Percentiles rank a stretch among this genome's conserved stretches.
Evolutionary conservation across 345 rosid genomes (phyloP).

Genomic region (Brassica incana): DNA sequence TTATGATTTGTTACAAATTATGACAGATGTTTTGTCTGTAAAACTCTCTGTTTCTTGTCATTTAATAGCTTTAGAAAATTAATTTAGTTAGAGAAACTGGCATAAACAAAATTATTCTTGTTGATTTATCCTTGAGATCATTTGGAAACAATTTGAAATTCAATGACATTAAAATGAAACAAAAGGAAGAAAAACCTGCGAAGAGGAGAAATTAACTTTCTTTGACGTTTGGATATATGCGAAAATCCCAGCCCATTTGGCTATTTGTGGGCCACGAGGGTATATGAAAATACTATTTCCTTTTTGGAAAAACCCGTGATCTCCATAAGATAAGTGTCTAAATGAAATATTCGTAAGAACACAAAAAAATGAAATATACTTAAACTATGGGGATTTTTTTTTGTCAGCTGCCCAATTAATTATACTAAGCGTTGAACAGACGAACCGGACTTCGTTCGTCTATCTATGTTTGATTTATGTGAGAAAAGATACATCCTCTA

Average conservation of each 20-base stretch:
- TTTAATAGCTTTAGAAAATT: not conserved
- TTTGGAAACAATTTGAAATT: too few species aligned
- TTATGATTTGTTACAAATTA: slow-evolving; percentile 22
- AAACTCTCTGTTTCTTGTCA: not conserved
- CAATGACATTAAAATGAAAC: not conserved
- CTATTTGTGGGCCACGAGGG: not conserved
- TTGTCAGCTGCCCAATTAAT: too few species aligned
- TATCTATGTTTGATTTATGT: too few species aligned
- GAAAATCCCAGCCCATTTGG: not conserved
- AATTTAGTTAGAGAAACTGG: not conserved
- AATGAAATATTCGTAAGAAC: not conserved
- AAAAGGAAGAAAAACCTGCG: not conserved
- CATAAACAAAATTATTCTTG: not conserved
- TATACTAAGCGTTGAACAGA: too few species aligned
- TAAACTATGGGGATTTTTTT: too few species aligned
- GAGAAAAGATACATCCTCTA: too few species aligned
- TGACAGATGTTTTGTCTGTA: slow-evolving; percentile 8
- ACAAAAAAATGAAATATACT: too few species aligned
- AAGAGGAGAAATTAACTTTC: not conserved
- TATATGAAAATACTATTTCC: not conserved
- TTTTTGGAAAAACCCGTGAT: not conserved
- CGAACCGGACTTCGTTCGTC: too few species aligned
- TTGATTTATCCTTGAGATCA: not conserved
- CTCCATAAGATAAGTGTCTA: not conserved
- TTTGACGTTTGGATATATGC: not conserved